phyloP scores from a whole-genome alignment of 2,329 filamentous ascomycete species.

The Cordyceps pruinosa region DNA sequence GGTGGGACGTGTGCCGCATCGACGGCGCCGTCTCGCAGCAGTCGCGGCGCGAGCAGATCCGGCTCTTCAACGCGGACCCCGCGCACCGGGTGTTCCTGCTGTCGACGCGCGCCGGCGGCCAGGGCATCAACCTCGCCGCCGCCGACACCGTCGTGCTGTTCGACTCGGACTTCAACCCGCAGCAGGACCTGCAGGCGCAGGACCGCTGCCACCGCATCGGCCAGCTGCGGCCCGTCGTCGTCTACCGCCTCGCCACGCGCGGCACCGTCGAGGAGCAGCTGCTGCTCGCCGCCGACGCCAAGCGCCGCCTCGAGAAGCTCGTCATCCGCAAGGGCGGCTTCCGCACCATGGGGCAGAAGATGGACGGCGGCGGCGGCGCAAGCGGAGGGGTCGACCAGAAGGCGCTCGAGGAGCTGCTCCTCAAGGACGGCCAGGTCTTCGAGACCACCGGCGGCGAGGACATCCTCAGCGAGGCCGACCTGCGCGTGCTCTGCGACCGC shows the following conservation, averaged over 20 bases:
- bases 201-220: constrained; percentile 93
- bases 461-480: constrained; percentile 67
- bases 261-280: constrained; percentile 87
- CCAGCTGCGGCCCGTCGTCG: constrained; percentile 83
- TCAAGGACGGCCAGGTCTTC: constrained; percentile 66
- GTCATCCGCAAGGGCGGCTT: constrained; percentile 93
- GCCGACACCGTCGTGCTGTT: constrained; percentile 92
- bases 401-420: constrained; percentile 52
- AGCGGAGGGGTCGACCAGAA: constrained; percentile 53
- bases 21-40: constrained; percentile 79
- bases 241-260: constrained; percentile 89
- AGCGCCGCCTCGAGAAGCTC: constrained; percentile 84
- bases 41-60: constrained; percentile 63
- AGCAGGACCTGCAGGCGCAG: constrained; percentile 94
- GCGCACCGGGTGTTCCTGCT: constrained; percentile 74
- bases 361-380: constrained; percentile 39
- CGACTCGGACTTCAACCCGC: constrained; percentile 87
- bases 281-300: constrained; percentile 81
- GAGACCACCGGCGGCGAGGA: constrained; percentile 52
- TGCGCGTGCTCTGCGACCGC: constrained; percentile 73
- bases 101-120: constrained; percentile 84
- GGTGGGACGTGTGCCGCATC: constrained; percentile 81
- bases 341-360: constrained; percentile 58
- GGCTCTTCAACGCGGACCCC: constrained; percentile 61
- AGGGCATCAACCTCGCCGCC: constrained; percentile 87